Evolutionary conservation across 164 flowering plant genomes (phyloP).

Genomic region (Piper betle): DNA sequence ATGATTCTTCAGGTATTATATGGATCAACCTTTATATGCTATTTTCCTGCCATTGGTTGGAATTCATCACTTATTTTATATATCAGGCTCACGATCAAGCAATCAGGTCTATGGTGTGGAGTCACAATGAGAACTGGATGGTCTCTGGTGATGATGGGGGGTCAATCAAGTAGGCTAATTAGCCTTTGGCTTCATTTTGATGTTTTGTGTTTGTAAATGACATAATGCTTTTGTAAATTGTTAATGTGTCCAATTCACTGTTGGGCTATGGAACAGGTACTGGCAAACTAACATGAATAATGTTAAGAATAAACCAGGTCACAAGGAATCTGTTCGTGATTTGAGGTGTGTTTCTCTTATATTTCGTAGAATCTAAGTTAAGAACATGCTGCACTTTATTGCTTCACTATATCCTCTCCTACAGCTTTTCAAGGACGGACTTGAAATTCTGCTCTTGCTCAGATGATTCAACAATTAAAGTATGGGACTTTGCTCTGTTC

Average conservation of each 20-base stretch:
- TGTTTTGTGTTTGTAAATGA: background rate
- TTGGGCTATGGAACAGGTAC: slow-evolving; percentile 35
- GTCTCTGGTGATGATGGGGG: slow-evolving; percentile 99
- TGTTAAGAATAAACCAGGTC: slow-evolving; percentile 95
- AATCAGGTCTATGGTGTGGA: slow-evolving; percentile 98
- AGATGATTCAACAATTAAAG: slow-evolving; percentile 96
- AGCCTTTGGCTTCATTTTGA: background rate
- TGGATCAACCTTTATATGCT: background rate
- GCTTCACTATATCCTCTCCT: background rate
- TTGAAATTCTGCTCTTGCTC: slow-evolving; percentile 98
- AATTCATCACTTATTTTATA: background rate
- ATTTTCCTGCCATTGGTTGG: background rate
- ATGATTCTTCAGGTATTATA: slow-evolving; percentile 89
- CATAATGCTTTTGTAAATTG: background rate
- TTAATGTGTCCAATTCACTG: background rate
- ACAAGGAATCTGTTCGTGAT: slow-evolving; percentile 94
- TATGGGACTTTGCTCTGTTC: slow-evolving; percentile 97
- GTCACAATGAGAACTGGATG: slow-evolving; percentile 99
- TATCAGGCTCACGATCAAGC: slow-evolving; percentile 98
- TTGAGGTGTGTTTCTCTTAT: slow-evolving; percentile 41
- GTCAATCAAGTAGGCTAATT: slow-evolving; percentile 57
- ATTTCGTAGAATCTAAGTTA: background rate
- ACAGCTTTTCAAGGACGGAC: slow-evolving; percentile 93
- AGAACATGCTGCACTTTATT: background rate
- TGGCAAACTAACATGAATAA: slow-evolving; percentile 99